Base-by-base conservation (phyloP, 164 flowering plant genomes). In the Warburgia ugandensis region DNA sequence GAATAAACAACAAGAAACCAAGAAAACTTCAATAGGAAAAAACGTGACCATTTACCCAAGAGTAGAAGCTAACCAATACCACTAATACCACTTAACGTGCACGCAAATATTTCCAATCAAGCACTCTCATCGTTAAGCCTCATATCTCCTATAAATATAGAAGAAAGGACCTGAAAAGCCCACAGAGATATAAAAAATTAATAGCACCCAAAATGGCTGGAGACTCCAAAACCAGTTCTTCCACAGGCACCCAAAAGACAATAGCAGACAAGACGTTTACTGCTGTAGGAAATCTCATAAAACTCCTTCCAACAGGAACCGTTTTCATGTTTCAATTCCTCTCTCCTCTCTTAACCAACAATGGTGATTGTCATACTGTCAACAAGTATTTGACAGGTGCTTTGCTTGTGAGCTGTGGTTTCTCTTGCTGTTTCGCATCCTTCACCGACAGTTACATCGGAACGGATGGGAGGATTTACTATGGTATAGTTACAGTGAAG, bases 281-380 rank as follows among this genome's bases (percentile, higher is more conserved):
- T 2, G 81, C 83, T 5, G 17, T 75, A 5, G 91, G 77, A 4
- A 84, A 76, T 68, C 80, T 90, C 44, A 57, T 84, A 32, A 82
- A 64, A 63, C 83, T 90, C 49, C 94, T 90, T 26, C 97, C 97
- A 0, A 84, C 95, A 1, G 96, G 96, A 36, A 90, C 96, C 0
- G 82, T 84, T 46, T 84, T 90, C 74, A 1, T 70, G 19, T 90
- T 66, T 67, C 91, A 82, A 30, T 79, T 84, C 72, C 83, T 90
- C 29, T 80, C 59, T 55, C 97, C 97, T 29, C 65, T 83, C 22
- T 19, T 86, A 1, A 68, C 92, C 65, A 81, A 84, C 87, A 74
- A 72, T 45, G 97, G 97, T 30, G 48, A 77, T 1, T 86, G 96
- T 65, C 43, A 52, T 64, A n/a, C 63, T 38, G 2, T 71, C 47